Conservation (phyloP, 371 early-diverging fungal genomes). For the Dichotomocladium elegans region DNA sequence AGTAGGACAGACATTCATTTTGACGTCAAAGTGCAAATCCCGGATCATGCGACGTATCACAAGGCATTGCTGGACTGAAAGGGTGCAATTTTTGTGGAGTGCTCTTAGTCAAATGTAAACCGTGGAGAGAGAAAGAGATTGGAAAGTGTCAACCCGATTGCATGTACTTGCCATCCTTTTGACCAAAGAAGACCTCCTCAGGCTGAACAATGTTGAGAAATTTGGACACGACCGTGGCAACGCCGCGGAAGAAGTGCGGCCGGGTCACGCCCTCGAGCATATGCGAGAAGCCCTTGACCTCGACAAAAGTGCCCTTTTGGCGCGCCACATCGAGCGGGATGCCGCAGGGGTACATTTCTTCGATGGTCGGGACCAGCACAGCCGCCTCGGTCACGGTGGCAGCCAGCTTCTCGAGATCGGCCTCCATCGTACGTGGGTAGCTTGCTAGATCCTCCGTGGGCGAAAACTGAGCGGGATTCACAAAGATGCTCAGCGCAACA, state of each 20-base stretch:
- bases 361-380: conserved; percentile 79
- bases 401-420: conserved; percentile 67
- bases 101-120: background rate
- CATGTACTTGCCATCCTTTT: conserved; percentile 79
- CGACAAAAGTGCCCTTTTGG: conserved; percentile 90
- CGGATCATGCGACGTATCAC: conserved; percentile 78
- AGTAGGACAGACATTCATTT: conserved; percentile 77
- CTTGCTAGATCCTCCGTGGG: conserved; percentile 89
- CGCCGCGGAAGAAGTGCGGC: conserved; percentile 97
- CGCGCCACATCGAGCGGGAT: conserved; percentile 71
- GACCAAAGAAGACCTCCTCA: conserved; percentile 85
- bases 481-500: conserved; percentile 88
- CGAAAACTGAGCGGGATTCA: conserved; percentile 97
- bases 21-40: conserved; percentile 79
- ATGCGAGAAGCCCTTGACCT: conserved; percentile 84
- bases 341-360: conserved; percentile 93
- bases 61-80: conserved; percentile 83
- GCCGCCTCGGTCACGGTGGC: conserved; percentile 42
- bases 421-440: conserved; percentile 83
- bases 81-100: background rate
- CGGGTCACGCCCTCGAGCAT: conserved; percentile 90
- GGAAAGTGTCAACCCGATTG: too few species aligned
- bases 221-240: conserved; percentile 93
- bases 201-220: conserved; percentile 91
- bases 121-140: background rate